phyloP scores from a whole-genome alignment of 495 filamentous ascomycete species.

The Neurospora discreta region DNA sequence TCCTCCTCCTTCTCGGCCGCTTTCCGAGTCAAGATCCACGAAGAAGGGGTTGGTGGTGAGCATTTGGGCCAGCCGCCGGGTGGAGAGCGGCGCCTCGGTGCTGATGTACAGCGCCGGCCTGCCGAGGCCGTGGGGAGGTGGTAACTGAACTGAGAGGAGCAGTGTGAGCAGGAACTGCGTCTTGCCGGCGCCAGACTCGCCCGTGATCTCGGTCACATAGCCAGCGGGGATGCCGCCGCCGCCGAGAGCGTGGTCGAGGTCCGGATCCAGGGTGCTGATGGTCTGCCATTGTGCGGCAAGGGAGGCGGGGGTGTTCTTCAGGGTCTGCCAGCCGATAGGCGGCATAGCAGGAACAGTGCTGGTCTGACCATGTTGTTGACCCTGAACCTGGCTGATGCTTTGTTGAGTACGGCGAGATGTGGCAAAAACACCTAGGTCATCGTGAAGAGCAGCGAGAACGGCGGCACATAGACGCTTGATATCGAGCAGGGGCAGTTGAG shows the following conservation, averaged over 20 bases:
- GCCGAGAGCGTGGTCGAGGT: slow-evolving; percentile 61
- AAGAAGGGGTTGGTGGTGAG: slow-evolving; percentile 56
- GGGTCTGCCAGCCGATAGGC: not conserved
- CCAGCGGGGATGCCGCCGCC: slow-evolving; percentile 71
- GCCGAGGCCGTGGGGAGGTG: slow-evolving; percentile 55
- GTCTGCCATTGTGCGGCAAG: slow-evolving; percentile 38
- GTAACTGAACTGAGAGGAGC: slow-evolving; percentile 71
- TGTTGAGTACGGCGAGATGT: not conserved
- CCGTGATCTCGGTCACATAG: slow-evolving; percentile 81
- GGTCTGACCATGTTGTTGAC: not conserved
- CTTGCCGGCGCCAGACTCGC: slow-evolving; percentile 92
- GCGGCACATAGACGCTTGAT: slow-evolving; percentile 57
- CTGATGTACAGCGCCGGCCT: slow-evolving; percentile 79
- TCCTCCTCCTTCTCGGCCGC: not conserved
- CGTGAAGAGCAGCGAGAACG: slow-evolving; percentile 55
- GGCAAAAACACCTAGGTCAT: slow-evolving; percentile 41
- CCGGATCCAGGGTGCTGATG: slow-evolving; percentile 72
- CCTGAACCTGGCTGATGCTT: not conserved
- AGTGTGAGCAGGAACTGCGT: slow-evolving; percentile 86
- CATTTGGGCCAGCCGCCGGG: slow-evolving; percentile 67
- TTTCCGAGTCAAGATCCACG: slow-evolving; percentile 24
- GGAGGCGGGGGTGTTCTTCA: slow-evolving; percentile 28
- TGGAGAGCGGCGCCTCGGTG: slow-evolving; percentile 81
- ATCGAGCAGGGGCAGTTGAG: slow-evolving; percentile 69
- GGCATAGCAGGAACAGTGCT: not conserved